Percentiles rank a stretch among this genome's conserved stretches.
These are phyloP conservation scores for Protomyces inundatus DNA, from an alignment of 1,139 yeast species.

Conservation along the genomic window DNA sequence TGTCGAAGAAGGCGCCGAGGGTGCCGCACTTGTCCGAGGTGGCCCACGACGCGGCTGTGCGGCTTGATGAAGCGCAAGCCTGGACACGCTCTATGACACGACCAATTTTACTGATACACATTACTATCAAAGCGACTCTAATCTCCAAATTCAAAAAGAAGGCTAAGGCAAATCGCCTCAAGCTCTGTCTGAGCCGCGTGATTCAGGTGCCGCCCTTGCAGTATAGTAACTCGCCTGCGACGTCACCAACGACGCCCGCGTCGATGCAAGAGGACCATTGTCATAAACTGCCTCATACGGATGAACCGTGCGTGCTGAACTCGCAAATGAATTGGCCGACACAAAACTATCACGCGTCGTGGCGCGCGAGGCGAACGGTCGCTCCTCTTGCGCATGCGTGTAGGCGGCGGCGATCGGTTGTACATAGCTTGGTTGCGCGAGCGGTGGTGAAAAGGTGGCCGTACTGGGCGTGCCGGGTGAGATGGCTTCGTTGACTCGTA, in stretches of 20 bases:
- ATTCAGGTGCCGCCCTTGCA: neutral
- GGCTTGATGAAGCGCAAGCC: neutral
- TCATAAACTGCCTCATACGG: neutral
- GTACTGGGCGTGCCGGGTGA: neutral
- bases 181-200: neutral
- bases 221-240: neutral
- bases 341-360: neutral
- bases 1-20: constrained; percentile 22
- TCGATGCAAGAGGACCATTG: neutral
- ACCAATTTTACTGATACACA: no score
- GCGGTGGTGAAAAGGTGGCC: neutral
- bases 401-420: neutral
- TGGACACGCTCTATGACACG: no score
- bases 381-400: neutral
- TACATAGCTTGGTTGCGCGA: neutral
- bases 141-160: neutral
- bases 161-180: no score
- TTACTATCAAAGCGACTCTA: neutral
- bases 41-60: constrained; percentile 3
- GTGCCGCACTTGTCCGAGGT: constrained; percentile 4
- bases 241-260: neutral
- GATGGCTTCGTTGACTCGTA: neutral
- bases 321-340: neutral
- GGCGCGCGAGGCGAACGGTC: neutral
- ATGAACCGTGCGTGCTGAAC: neutral